Conservation (phyloP, 371 early-diverging fungal genomes). For the Lichtheimia hyalospora region DNA sequence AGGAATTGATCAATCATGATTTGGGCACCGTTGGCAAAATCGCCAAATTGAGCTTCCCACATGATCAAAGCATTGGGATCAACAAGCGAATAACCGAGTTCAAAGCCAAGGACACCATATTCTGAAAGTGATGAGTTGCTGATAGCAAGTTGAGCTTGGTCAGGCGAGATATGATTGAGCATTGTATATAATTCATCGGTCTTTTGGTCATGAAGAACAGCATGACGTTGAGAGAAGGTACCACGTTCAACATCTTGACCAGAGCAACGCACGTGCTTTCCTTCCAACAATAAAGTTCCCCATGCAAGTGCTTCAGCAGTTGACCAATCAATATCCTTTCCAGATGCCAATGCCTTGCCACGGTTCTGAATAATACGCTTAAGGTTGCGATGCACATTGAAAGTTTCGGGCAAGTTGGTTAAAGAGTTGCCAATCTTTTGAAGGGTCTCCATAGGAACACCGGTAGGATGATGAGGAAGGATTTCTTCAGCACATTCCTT, state of each 20-base stretch:
- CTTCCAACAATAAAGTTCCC: constrained; percentile 87
- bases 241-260: constrained; percentile 99
- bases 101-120: constrained; percentile 95
- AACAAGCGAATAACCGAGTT: constrained; percentile 95
- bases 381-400: constrained; percentile 86
- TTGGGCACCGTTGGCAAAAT: constrained; percentile 97
- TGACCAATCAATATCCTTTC: constrained; percentile 91
- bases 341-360: constrained; percentile 74
- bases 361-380: constrained; percentile 83
- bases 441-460: constrained; percentile 76
- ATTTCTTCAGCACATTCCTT: constrained; percentile 80
- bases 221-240: constrained; percentile 97
- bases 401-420: constrained; percentile 78
- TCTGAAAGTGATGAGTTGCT: constrained; percentile 95
- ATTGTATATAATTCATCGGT: constrained; percentile 72
- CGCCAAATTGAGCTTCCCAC: constrained; percentile 99
- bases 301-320: constrained; percentile 95
- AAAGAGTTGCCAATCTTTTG: constrained; percentile 80
- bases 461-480: constrained; percentile 72
- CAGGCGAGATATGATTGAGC: constrained; percentile 80
- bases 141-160: constrained; percentile 86
- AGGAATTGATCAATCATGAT: constrained; percentile 97
- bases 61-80: constrained; percentile 90
- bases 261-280: constrained; percentile 88
- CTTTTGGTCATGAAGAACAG: constrained; percentile 91